Conservation (phyloP, 345 rosid genomes). For the Lepidium africanum region DNA sequence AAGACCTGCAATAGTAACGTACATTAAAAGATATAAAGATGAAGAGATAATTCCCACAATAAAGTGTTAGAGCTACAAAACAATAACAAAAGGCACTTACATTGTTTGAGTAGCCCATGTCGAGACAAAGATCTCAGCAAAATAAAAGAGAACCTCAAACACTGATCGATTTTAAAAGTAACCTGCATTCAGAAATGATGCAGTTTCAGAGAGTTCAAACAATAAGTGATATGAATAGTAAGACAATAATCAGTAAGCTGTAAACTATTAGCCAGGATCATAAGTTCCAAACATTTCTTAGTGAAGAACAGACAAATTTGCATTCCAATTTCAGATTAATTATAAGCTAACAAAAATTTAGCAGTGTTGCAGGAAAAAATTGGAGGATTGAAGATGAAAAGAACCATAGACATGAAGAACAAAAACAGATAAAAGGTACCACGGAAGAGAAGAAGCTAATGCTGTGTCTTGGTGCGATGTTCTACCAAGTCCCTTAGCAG, state of each 20-base stretch:
- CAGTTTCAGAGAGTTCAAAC: background rate
- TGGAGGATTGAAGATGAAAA: background rate
- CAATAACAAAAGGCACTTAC: conserved; percentile 1
- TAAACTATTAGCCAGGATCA: background rate
- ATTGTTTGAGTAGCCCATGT: conserved; percentile 29
- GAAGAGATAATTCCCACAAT: background rate
- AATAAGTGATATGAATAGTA: background rate
- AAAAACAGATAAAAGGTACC: background rate
- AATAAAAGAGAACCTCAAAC: background rate
- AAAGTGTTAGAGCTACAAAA: background rate
- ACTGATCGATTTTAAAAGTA: background rate
- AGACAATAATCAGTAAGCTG: background rate
- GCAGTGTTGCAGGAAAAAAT: background rate
- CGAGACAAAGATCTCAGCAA: conserved; percentile 8
- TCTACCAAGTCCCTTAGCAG: background rate
- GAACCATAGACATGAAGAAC: background rate
- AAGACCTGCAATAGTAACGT: conserved; percentile 32
- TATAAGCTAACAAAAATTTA: background rate
- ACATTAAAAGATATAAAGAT: background rate
- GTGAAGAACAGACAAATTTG: background rate
- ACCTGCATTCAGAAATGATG: conserved; percentile 1
- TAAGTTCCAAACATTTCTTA: background rate
- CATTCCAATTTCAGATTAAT: background rate
- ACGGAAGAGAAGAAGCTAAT: background rate
- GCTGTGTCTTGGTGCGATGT: background rate